Base-by-base conservation (phyloP, 345 rosid species). In the Alliaria petiolata region DNA sequence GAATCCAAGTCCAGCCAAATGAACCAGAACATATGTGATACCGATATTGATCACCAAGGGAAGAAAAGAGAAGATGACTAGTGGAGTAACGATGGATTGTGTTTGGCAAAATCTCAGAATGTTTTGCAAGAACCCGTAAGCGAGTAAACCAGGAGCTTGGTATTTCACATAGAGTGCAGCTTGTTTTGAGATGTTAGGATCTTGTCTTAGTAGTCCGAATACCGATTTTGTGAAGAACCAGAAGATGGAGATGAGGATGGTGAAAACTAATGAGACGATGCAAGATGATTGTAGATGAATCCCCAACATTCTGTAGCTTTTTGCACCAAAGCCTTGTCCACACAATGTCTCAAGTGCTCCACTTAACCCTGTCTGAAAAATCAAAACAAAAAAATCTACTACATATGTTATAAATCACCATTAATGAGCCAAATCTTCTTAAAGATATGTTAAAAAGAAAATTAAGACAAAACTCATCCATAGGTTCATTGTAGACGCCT, bases 341-440 rank as follows among this genome's bases (percentile, higher is more conserved):
- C 98, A 93, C 0, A 93, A 82, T n/a, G 97, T 93, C 72, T 93
- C 98, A 9, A 93, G 80, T 56, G 92, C 85, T 65, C 96, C 96
- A 79, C 95, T 90, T 68, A 86, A 69, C n/a, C 97, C 96, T 39
- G 58, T 57, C 98, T 89, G 47, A 38, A 47, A 45, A 7, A 7
- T 22, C 38, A n/a, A 45, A 42, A 3, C 63, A 69, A 22, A 71
- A 5, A 4, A 39, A 45, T 51, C 6, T 7, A 11, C n/a, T 22
- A 22, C 25, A 22, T n/a, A n/a, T 22, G 39, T 15, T 28, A 68
- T 30, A 31, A 17, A 26, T 25, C 8, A 43, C 34, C n/a, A 33
- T 49, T 12, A 22, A 25, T 45, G 31, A 55, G 11, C 31, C 57
- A 20, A 10, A 64, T 52, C 8, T 51, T 19, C 17, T 22, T 56